phyloP scores from a whole-genome alignment of 371 early-diverging fungal species.

The Choanephora cucurbitarum region DNA sequence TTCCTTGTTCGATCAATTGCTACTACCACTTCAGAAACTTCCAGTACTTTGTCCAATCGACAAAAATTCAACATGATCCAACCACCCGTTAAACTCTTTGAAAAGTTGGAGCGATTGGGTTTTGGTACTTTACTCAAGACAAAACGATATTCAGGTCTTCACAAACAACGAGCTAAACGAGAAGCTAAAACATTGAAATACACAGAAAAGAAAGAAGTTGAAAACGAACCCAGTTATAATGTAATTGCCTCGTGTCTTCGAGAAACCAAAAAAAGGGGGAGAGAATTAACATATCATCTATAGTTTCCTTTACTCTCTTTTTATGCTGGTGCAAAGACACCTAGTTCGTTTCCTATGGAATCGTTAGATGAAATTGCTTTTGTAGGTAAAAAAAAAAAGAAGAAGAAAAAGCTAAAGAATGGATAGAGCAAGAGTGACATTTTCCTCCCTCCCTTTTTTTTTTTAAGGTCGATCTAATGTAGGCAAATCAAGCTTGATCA shows the following conservation, averaged over 20 bases:
- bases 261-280: no score
- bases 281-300: no score
- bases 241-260: conserved; percentile 15
- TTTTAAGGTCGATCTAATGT: conserved; percentile 71
- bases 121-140: conserved; percentile 45
- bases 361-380: conserved; percentile 67
- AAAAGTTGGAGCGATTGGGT: conserved; percentile 45
- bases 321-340: conserved; percentile 70
- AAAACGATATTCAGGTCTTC: conserved; percentile 32
- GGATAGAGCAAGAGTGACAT: no score
- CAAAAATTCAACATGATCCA: conserved; percentile 47
- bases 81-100: conserved; percentile 42
- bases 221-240: conserved; percentile 36
- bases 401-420: no score
- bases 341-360: conserved; percentile 63
- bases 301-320: conserved; percentile 64
- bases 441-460: not conserved
- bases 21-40: no score
- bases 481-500: conserved; percentile 78
- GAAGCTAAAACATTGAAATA: conserved; percentile 14
- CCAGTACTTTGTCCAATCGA: conserved; percentile 43
- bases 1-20: no score
- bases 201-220: conserved; percentile 14
- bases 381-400: conserved; percentile 60
- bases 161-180: conserved; percentile 24